These are phyloP conservation scores for Lanmaoa rubissima DNA, from an alignment of 768 basidiomycete genomes.

Conservation along the genomic window DNA sequence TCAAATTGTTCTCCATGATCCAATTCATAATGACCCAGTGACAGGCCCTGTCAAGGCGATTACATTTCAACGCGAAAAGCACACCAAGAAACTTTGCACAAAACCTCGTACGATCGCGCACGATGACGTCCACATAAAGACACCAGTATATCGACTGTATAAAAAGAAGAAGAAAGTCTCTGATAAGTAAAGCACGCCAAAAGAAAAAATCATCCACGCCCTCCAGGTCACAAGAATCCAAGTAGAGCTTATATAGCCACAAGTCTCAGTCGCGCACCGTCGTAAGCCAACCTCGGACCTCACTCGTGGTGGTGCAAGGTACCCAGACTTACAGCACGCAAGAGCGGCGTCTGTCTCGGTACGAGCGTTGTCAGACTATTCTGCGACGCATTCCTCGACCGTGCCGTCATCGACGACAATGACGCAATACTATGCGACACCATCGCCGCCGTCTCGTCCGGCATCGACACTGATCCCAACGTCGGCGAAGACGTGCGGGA, in stretches of 20 bases:
- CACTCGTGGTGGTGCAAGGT: constrained; percentile 14
- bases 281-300: not conserved
- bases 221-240: too few species aligned
- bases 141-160: not conserved
- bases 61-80: too few species aligned
- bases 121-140: not conserved
- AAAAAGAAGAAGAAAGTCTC: not conserved
- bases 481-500: constrained; percentile 34
- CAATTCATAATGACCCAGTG: too few species aligned
- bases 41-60: too few species aligned
- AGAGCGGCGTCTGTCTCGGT: constrained; percentile 42
- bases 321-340: constrained; percentile 33
- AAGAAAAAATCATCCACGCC: too few species aligned
- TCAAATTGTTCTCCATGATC: too few species aligned
- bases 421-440: constrained; percentile 35
- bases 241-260: too few species aligned
- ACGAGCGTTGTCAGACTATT: constrained; percentile 56
- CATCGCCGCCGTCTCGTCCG: constrained; percentile 14
- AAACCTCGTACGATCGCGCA: not conserved
- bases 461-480: constrained; percentile 8
- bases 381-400: constrained; percentile 68
- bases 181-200: not conserved
- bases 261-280: too few species aligned
- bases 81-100: not conserved
- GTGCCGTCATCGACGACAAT: constrained; percentile 43